Evolutionary conservation across 768 basidiomycete genomes (phyloP), one percentile per base, ranked within the genome.

Genomic region (Amyloporia xantha): DNA sequence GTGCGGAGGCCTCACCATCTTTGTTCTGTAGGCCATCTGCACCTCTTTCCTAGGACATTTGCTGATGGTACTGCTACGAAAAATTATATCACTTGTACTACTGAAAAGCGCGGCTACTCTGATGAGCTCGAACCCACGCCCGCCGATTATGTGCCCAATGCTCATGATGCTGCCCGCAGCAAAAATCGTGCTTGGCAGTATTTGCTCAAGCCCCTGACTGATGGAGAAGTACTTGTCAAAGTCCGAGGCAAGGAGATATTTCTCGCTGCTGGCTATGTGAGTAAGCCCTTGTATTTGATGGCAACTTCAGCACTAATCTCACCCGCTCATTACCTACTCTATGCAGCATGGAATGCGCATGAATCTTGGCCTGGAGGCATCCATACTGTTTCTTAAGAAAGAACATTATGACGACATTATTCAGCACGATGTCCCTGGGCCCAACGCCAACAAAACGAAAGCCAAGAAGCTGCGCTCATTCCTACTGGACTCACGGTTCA

Each of bases 181-280:
- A n/a, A 6, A 13, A n/a, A 33, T 12, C 9, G 20, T 5, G 5
- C n/a, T 20, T 45, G 44, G 44, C 15, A 21, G 7, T 45, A 45
- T 25, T 27, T 45, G 9, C 10, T 28, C 6, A 45, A 45, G 27
- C 44, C 25, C 5, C 28, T 45, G 12, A 12, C 5, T 12, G 25
- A 27, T 45, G 28, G 44, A 21, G 44, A 45, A 21, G 15, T 45
- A n/a, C 5, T 45, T n/a, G 24, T 27, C 5, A 27, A 45, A 27
- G 44, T 21, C 12, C 44, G 44, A n/a, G 44, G 44, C 25, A 27
- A 30, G 13, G 44, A 45, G 27, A 5, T 45, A 4, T 45, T 45
- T 30, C 25, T 45, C n/a, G 44, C 44, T 19, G 6, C 10, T 12
- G 44, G 44, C 12, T 30, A 45, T 33, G 44, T 33, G 20, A 28